phyloP scores from a whole-genome alignment of 2,329 filamentous ascomycete genomes.

The Fusarium sp. region DNA sequence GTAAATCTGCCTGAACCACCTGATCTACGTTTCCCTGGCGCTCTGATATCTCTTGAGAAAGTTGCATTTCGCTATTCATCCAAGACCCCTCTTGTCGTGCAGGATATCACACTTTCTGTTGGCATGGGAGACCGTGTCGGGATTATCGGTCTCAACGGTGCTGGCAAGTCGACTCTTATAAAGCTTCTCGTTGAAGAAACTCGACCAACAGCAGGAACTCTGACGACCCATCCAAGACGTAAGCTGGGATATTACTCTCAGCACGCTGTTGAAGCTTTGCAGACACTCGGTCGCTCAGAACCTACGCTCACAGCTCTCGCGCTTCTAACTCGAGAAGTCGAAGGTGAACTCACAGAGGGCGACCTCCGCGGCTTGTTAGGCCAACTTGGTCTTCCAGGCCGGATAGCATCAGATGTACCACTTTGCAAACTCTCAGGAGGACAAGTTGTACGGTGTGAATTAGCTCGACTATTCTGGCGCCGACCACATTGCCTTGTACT shows the following conservation, averaged over 20 bases:
- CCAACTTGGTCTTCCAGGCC: slow-evolving; percentile 76
- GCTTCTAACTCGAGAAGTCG: slow-evolving; percentile 68
- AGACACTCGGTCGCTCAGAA: slow-evolving; percentile 62
- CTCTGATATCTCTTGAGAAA: slow-evolving; percentile 78
- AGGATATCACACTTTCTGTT: slow-evolving; percentile 75
- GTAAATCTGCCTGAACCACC: slow-evolving; percentile 71
- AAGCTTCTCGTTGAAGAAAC: slow-evolving; percentile 73
- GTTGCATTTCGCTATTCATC: slow-evolving; percentile 72
- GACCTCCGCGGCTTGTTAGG: slow-evolving; percentile 74
- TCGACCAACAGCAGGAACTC: slow-evolving; percentile 69
- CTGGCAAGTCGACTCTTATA: slow-evolving; percentile 84
- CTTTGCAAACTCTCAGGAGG: slow-evolving; percentile 81
- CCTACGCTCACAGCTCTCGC: slow-evolving; percentile 72
- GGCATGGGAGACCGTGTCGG: slow-evolving; percentile 80
- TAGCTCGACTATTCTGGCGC: slow-evolving; percentile 76
- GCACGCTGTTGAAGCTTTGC: slow-evolving; percentile 78
- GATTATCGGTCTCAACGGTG: slow-evolving; percentile 82
- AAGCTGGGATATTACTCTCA: slow-evolving; percentile 84
- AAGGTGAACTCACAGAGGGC: slow-evolving; percentile 70
- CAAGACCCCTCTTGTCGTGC: slow-evolving; percentile 60
- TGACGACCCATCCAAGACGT: slow-evolving; percentile 75
- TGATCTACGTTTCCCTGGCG: slow-evolving; percentile 79
- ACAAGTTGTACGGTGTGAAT: slow-evolving; percentile 74
- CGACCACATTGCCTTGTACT: slow-evolving; percentile 79
- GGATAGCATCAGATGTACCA: slow-evolving; percentile 78